These are phyloP conservation scores for Cystobasidium slooffiae DNA, from an alignment of 1,284 basidiomycete species.

Conservation along the genomic window DNA sequence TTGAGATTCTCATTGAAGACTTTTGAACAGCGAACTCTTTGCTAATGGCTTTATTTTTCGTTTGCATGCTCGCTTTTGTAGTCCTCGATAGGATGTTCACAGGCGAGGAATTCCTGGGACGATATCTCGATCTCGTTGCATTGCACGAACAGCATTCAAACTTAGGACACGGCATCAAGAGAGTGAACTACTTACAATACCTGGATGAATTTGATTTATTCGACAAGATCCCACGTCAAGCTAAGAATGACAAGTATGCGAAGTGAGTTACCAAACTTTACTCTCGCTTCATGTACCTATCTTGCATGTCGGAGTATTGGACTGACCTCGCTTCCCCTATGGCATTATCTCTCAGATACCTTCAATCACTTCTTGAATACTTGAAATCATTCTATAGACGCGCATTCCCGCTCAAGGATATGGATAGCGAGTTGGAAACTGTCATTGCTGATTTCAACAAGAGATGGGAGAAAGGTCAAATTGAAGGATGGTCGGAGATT, in stretches of 20 bases:
- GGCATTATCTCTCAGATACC: conserved; percentile 65
- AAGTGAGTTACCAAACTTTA: conserved; percentile 61
- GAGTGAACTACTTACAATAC: conserved; percentile 85
- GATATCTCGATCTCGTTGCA: conserved; percentile 89
- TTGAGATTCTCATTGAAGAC: not conserved
- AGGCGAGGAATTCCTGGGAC: conserved; percentile 92
- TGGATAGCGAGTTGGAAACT: conserved; percentile 70
- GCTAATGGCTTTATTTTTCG: not conserved
- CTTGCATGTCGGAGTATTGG: not conserved
- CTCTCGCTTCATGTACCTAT: not conserved
- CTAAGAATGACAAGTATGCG: conserved; percentile 72
- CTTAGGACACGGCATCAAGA: conserved; percentile 60
- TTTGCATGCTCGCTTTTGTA: conserved; percentile 56
- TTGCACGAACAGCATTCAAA: conserved; percentile 90
- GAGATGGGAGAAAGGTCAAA: conserved; percentile 77
- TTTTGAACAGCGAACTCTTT: not conserved
- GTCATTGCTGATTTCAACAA: conserved; percentile 72
- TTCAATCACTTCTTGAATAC: conserved; percentile 79
- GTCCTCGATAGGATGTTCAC: conserved; percentile 87
- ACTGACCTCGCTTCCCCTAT: not conserved
- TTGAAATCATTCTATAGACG: conserved; percentile 83
- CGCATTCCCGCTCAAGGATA: conserved; percentile 82
- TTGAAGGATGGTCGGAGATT: conserved; percentile 75
- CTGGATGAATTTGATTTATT: conserved; percentile 72
- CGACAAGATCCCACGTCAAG: conserved; percentile 72